phyloP scores from a whole-genome alignment of 306 rosid genomes.

The Quercus robur region DNA sequence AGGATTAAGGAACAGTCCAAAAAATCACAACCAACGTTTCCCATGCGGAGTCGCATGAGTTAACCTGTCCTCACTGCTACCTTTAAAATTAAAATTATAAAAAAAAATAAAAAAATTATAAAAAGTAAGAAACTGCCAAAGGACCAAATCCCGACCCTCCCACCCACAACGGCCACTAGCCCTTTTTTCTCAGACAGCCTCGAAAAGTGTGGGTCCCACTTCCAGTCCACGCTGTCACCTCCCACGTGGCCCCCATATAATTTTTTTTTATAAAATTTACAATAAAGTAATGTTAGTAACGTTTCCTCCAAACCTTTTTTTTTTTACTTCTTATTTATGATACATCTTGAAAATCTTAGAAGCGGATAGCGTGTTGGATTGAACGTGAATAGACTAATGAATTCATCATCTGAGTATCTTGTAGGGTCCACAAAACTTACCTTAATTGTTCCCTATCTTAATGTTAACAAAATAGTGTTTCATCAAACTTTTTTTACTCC shows the following conservation, averaged over 20 bases:
- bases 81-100: not conserved
- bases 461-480: no score
- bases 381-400: no score
- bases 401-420: no score
- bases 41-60: slow-evolving; percentile 35
- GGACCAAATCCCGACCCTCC: slow-evolving; percentile 24
- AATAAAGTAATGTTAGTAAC: no score
- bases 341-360: no score
- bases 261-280: no score
- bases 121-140: slow-evolving; percentile 41
- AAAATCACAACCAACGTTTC: slow-evolving; percentile 27
- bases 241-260: slow-evolving; percentile 43
- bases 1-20: slow-evolving; percentile 1
- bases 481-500: no score
- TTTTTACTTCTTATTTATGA: no score
- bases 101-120: no score
- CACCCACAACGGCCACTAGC: slow-evolving; percentile 10
- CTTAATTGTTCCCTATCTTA: no score
- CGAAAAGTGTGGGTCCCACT: slow-evolving; percentile 26
- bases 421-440: no score
- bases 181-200: not conserved
- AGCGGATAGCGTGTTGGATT: fast-evolving
- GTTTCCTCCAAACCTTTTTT: fast-evolving
- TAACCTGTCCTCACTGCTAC: slow-evolving; percentile 14
- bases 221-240: slow-evolving; percentile 50